A percentile compares a stretch with the other conserved stretches of the same genome.
Conservation (phyloP, 169 alveolate genomes). For the Plasmodium chabaudi region DNA sequence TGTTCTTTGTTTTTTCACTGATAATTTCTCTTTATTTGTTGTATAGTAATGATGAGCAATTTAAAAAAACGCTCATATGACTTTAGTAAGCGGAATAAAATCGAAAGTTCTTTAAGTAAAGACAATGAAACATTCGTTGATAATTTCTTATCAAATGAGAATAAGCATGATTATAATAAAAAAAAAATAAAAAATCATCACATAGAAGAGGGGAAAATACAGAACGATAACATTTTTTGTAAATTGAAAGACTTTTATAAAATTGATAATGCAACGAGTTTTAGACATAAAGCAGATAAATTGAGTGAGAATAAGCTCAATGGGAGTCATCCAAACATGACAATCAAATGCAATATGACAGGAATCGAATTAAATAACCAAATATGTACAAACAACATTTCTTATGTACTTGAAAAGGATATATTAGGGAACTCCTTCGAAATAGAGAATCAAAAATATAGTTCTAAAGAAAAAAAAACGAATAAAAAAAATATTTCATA, state of each 20-base stretch:
- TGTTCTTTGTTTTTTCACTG: not conserved
- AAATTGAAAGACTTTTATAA: slow-evolving; percentile 55
- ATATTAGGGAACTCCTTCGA: not conserved
- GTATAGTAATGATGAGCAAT: slow-evolving; percentile 5
- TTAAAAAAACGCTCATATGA: slow-evolving; percentile 29
- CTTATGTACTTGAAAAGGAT: not conserved
- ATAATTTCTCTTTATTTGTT: not conserved
- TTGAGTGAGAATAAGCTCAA: not conserved
- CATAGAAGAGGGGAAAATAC: not conserved
- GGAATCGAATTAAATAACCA: not conserved
- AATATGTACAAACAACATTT: not conserved
- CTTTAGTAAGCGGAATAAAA: not conserved
- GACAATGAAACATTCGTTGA: slow-evolving; percentile 7
- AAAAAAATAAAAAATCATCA: slow-evolving; percentile 19
- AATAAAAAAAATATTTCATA: not conserved
- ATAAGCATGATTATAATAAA: slow-evolving; percentile 1
- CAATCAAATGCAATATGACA: not conserved
- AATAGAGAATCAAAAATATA: not conserved
- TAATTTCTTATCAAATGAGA: slow-evolving; percentile 7
- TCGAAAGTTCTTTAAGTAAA: not conserved
- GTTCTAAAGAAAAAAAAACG: slow-evolving; percentile 2
- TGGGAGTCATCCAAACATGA: not conserved
- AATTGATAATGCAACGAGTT: not conserved
- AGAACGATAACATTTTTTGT: slow-evolving; percentile 16
- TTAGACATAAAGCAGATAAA: slow-evolving; percentile 1